These are phyloP conservation scores for Nothopassalora personata DNA, from an alignment of 2,329 filamentous ascomycete species.

Conservation along the genomic window DNA sequence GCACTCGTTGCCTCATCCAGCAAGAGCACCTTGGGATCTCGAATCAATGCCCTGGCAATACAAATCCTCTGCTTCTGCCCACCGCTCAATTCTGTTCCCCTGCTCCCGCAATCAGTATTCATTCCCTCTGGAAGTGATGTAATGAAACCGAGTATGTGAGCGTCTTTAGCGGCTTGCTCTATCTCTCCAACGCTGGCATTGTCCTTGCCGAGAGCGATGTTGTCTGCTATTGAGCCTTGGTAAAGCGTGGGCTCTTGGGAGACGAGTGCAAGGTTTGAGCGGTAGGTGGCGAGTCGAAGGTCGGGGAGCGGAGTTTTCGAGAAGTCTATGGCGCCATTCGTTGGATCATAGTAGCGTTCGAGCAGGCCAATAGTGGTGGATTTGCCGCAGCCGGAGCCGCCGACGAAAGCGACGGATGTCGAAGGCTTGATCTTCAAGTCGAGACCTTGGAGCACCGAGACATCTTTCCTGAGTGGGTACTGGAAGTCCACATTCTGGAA, in stretches of 20 bases:
- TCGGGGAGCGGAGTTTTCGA: constrained; percentile 55
- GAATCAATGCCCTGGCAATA: constrained; percentile 29
- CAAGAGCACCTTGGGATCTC: constrained; percentile 26
- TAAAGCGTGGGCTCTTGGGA: constrained; percentile 45
- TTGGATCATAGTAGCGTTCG: constrained; percentile 44
- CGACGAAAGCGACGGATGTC: constrained; percentile 43
- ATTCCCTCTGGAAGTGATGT: constrained; percentile 25
- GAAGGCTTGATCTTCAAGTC: constrained; percentile 29
- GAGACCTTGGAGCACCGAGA: constrained; percentile 47
- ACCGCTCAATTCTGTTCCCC: constrained; percentile 22
- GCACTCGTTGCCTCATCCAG: constrained; percentile 31
- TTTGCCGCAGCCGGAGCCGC: constrained; percentile 46
- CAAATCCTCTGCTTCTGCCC: constrained; percentile 29
- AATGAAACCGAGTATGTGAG: constrained; percentile 21
- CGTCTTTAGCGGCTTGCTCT: constrained; percentile 14
- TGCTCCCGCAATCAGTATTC: constrained; percentile 20
- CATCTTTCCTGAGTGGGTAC: constrained; percentile 59
- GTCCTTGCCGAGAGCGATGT: constrained; percentile 27
- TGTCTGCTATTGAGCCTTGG: constrained; percentile 40
- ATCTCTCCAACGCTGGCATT: constrained; percentile 11
- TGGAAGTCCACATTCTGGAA: constrained; percentile 59
- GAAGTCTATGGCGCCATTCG: constrained; percentile 35
- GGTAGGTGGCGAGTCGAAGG: constrained; percentile 36
- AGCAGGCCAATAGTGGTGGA: constrained; percentile 43
- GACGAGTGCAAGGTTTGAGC: constrained; percentile 41